Conservation (phyloP, 139 green algal genomes). For the Micromonas pusilla region DNA sequence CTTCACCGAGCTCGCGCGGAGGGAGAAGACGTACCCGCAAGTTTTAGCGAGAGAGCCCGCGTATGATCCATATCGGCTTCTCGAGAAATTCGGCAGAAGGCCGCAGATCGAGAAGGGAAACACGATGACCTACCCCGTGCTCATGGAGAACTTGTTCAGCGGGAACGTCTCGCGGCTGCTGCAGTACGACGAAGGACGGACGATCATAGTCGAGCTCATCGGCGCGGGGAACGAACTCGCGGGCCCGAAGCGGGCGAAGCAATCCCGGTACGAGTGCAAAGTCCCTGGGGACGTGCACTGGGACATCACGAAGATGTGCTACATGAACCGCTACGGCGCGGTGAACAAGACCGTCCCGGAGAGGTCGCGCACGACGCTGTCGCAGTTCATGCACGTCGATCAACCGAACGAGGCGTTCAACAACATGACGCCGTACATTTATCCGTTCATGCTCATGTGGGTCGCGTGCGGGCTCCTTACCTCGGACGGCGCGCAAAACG, state of each 20-base stretch:
- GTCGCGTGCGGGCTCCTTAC: neutral
- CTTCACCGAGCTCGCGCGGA: too few species aligned
- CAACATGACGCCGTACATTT: neutral
- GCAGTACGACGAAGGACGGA: constrained; percentile 6
- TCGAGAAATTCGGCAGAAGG: neutral
- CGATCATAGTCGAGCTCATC: constrained; percentile 1
- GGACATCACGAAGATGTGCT: neutral
- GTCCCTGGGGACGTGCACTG: constrained; percentile 7
- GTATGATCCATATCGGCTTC: neutral
- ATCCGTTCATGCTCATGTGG: neutral
- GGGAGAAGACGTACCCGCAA: constrained; percentile 16
- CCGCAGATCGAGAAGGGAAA: neutral
- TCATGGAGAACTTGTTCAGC: neutral
- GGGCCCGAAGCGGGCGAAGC: neutral
- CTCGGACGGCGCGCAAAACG: too few species aligned
- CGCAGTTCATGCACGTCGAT: neutral
- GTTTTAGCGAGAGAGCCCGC: neutral
- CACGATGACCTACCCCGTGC: neutral
- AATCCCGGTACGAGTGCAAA: neutral
- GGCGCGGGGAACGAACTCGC: neutral
- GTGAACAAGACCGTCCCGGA: neutral
- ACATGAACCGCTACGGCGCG: neutral
- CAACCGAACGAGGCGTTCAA: neutral
- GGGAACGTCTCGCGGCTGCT: neutral
- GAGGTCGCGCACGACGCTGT: neutral